Evolutionary conservation across 208 protist species (phyloP), one percentile per base, ranked within the genome.

Genomic region (Porcisia deanei): DNA sequence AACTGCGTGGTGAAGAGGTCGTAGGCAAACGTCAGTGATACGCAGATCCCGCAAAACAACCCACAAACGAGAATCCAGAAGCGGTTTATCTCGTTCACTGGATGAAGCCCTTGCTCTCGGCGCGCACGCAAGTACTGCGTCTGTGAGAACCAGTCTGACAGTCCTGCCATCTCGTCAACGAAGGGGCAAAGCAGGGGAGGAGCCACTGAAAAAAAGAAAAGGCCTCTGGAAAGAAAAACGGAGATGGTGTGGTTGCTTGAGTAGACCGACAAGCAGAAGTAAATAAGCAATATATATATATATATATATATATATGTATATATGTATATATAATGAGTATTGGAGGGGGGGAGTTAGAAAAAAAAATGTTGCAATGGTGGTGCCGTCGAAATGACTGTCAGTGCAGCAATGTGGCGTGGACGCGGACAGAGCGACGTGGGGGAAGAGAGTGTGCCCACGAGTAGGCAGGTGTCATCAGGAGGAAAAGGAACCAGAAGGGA

Each of bases 31-130:
- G 85, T 69, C 37, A 87, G 68, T 22, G 82, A 87, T 34, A 84
- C 84, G 34, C 75, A 79, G 18, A 89, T 77, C 52, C 85, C 79
- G 52, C 85, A 86, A 76, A 89, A 85, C 25, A 84, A 59, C 64
- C 82, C 79, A 80, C 79, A 87, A 41, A 89, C 82, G 16, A 89
- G 74, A 37, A 83, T 79, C 39, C 64, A 63, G 61, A 89, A 87
- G 3, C 85, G 85, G 55, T 76, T 65, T 73, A 87, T 60, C 70
- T 89, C 85, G 53, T 68, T 80, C 1, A 85, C 77, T 4, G 80
- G 79, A 20, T 81, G 74, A 39, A 89, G 53, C 3, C 75, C 68
- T 18, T 68, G 43, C 67, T 34, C 77, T 73, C 78, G 82, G 60
- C 85, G 85, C 60, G 72, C 60, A 52, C 71, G 76, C 68, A 89